Conservation (phyloP, 345 rosid genomes). For the Orychophragmus violaceus region DNA sequence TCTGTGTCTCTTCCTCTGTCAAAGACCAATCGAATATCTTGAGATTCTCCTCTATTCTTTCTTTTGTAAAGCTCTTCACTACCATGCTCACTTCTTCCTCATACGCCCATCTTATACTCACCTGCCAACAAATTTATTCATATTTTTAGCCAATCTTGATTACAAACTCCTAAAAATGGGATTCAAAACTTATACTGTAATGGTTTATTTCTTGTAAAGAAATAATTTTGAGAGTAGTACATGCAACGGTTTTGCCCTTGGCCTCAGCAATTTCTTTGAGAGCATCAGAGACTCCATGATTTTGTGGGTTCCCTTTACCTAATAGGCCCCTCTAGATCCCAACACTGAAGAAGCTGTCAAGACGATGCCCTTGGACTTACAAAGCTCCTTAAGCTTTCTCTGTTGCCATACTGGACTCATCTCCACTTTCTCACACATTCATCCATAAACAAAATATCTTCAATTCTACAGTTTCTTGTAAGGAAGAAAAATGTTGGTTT, state of each 20-base stretch:
- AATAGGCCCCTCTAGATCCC: conserved; percentile 51
- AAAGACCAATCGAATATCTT: conserved; percentile 51
- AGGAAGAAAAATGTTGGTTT: no score
- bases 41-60: conserved; percentile 33
- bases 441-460: no score
- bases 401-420: conserved; percentile 80
- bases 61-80: conserved; percentile 38
- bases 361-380: conserved; percentile 33
- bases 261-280: no score
- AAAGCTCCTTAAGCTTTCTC: conserved; percentile 36
- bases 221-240: no score
- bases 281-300: conserved; percentile 46
- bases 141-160: no score
- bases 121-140: conserved; percentile 23
- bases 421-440: conserved; percentile 47
- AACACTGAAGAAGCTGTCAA: conserved; percentile 54
- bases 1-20: conserved; percentile 35
- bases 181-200: no score
- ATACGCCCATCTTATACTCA: conserved; percentile 52
- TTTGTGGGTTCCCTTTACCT: conserved; percentile 60
- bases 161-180: no score
- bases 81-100: conserved; percentile 42
- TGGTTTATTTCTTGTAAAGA: no score
- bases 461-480: no score
- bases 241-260: no score